phyloP scores from a whole-genome alignment of 1,139 yeast species.

The Nakaseomyces sp. region DNA sequence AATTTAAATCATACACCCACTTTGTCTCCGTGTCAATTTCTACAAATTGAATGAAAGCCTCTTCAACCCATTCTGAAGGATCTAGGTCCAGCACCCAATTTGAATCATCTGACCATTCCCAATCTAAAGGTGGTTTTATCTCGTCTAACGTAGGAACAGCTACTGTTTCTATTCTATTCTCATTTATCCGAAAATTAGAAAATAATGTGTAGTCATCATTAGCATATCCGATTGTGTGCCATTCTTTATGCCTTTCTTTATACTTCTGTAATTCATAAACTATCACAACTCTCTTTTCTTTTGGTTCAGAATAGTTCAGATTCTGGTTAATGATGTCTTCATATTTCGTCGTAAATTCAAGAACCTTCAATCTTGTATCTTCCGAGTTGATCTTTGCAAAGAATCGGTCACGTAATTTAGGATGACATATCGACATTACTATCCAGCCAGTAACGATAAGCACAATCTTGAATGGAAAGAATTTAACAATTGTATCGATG shows the following conservation, averaged over 20 bases:
- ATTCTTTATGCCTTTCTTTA: conserved; percentile 42
- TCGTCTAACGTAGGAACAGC: conserved; percentile 31
- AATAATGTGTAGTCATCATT: conserved; percentile 44
- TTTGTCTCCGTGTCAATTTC: conserved; percentile 59
- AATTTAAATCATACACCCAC: conserved; percentile 60
- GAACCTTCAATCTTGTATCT: conserved; percentile 46
- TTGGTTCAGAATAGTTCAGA: conserved; percentile 31
- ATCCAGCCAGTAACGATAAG: conserved; percentile 45
- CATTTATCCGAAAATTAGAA: conserved; percentile 32
- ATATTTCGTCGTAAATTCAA: conserved; percentile 39
- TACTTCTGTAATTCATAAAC: conserved; percentile 63
- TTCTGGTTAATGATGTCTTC: conserved; percentile 36
- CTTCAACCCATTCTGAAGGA: conserved; percentile 51
- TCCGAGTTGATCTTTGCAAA: conserved; percentile 46
- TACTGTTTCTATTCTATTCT: conserved; percentile 17
- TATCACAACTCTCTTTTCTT: conserved; percentile 42
- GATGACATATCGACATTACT: conserved; percentile 44
- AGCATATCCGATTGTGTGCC: conserved; percentile 54
- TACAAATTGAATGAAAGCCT: conserved; percentile 45
- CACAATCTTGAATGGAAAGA: conserved; percentile 36
- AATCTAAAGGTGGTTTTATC: conserved; percentile 48
- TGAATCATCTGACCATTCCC: conserved; percentile 42
- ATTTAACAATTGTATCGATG: conserved; percentile 26
- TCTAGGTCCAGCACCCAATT: conserved; percentile 55
- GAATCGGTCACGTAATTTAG: conserved; percentile 40